Evolutionary conservation across 2,329 filamentous ascomycete genomes (phyloP).

Genomic region (Aaosphaeria arxii): DNA sequence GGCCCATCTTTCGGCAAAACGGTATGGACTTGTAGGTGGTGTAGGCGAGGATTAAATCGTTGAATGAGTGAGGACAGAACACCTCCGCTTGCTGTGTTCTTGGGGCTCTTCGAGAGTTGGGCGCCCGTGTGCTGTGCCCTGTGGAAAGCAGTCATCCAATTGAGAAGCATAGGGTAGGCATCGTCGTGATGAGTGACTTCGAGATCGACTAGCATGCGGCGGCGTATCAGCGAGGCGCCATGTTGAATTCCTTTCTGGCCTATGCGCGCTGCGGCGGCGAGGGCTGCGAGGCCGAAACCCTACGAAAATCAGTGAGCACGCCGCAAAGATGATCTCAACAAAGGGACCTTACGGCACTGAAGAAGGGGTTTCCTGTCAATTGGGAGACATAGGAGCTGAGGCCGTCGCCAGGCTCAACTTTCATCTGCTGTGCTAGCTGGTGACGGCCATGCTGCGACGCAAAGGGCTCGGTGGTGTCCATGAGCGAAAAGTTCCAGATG

Average conservation of each 20-base stretch:
- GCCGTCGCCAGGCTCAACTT: constrained; percentile 25
- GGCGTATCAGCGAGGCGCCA: constrained; percentile 70
- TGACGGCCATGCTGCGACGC: constrained; percentile 25
- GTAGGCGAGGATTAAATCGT: constrained; percentile 58
- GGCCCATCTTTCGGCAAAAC: constrained; percentile 64
- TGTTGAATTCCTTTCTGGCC: constrained; percentile 74
- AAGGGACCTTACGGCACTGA: constrained; percentile 56
- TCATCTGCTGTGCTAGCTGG: constrained; percentile 36
- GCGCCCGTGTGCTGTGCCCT: constrained; percentile 54
- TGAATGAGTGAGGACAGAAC: constrained; percentile 54
- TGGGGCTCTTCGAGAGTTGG: constrained; percentile 17
- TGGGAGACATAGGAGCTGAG: constrained; percentile 43
- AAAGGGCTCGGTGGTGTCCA: constrained; percentile 37
- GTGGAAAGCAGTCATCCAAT: constrained; percentile 88
- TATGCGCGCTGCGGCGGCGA: constrained; percentile 78
- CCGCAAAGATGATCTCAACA: constrained; percentile 11
- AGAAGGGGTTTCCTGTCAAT: constrained; percentile 51
- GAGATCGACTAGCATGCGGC: constrained; percentile 87
- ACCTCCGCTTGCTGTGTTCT: constrained; percentile 24
- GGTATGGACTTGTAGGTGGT: constrained; percentile 64
- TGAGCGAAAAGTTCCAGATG: constrained; percentile 6
- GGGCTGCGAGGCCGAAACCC: constrained; percentile 85
- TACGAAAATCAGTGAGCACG: constrained; percentile 36
- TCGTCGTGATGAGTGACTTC: constrained; percentile 94
- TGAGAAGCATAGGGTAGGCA: constrained; percentile 89